Base-by-base conservation (phyloP, 495 filamentous ascomycete genomes). In the Penicillium macrosclerotiorum region DNA sequence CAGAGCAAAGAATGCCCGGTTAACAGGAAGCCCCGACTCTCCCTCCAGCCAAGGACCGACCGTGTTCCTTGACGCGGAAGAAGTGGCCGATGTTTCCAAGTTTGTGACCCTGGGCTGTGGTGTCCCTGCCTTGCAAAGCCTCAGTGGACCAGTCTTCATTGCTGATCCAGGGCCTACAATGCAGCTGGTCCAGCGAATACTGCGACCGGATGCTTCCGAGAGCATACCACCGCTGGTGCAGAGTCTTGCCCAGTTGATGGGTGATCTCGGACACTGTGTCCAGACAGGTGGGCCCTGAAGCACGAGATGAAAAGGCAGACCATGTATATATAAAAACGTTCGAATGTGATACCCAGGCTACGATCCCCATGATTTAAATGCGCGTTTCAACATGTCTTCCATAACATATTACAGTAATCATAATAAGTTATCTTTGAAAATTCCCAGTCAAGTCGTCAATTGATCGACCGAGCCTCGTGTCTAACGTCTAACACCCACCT, bases 221-320 rank as follows among this genome's bases (percentile, higher is more conserved):
- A 57, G 58, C 0, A 56, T 62, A 8, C 52, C 58, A 11, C 67
- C 75, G 20, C 65, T 79, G 22, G 73, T 78, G 11, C 79, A 82
- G 53, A 82, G 80, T 48, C 61, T 83, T 5, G 67, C 76, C 30
- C 62, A 74, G 24, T 56, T 84, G 42, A 72, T 83, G 60, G 73
- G 74, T 32, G 75, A 77, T 51, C 36, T 80, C 44, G 75, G 72
- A 24, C 59, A 72, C 17, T 55, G 52, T 26, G 52, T 51, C 3
- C 22, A 30, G 17, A 8, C 7, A 8, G 38, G 40, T 17, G 40
- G 45, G 27, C 16, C 22, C 6, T 41, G 22, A 41, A 19, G 2
- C 16, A 30, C 25, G 12, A 24, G 8, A n/a, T n/a, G n/a, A n/a
- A n/a, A n/a, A n/a, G n/a, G n/a, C n/a, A n/a, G n/a, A n/a, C n/a